Percentiles rank a stretch among this genome's conserved stretches.
phyloP scores from a whole-genome alignment of 345 rosid species.

The Heritiera littoralis region DNA sequence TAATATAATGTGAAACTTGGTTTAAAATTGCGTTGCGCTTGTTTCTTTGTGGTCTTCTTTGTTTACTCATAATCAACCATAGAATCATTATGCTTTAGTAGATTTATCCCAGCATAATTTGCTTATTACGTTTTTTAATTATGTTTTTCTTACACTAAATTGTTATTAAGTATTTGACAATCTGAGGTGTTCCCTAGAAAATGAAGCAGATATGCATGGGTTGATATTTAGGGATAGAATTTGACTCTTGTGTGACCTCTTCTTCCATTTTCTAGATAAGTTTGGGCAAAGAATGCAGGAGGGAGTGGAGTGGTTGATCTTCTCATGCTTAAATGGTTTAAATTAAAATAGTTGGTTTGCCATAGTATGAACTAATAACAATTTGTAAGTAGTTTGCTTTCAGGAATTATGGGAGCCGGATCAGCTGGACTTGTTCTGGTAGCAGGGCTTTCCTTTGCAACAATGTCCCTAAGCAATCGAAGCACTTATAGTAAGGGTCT shows the following conservation, averaged over 20 bases:
- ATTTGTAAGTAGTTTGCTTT: constrained; percentile 63
- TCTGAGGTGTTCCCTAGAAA: background rate
- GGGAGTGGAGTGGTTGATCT: background rate
- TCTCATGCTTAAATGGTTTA: background rate
- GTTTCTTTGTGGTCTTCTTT: background rate
- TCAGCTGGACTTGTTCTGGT: constrained; percentile 62
- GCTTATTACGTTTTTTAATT: background rate
- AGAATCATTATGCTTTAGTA: background rate
- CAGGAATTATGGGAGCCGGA: constrained; percentile 86
- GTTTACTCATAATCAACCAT: background rate
- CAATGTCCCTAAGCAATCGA: constrained; percentile 58
- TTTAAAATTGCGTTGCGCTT: background rate
- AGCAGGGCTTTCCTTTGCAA: constrained; percentile 61
- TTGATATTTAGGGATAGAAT: background rate
- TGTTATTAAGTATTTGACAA: background rate
- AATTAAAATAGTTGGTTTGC: background rate
- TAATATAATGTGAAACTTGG: background rate
- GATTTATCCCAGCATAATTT: constrained; percentile 1
- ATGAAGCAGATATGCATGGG: background rate
- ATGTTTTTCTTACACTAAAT: background rate
- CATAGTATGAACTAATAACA: constrained; percentile 62
- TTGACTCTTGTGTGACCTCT: background rate
- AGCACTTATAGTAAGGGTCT: constrained; percentile 56
- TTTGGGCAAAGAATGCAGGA: background rate
- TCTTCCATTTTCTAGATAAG: background rate